These are phyloP conservation scores for Thelephora ganbajun DNA, from an alignment of 768 basidiomycete species.

Conservation along the genomic window DNA sequence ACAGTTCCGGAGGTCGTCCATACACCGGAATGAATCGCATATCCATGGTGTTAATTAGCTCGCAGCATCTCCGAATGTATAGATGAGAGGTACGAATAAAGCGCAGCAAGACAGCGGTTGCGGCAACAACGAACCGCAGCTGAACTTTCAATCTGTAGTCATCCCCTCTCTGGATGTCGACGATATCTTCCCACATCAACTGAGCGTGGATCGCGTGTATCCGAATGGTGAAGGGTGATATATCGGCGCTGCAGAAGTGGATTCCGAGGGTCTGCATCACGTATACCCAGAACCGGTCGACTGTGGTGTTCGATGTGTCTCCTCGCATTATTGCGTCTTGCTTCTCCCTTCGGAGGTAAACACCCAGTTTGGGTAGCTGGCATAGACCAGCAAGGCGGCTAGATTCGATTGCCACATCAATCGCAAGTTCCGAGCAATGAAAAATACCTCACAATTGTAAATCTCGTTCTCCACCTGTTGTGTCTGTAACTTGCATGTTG, in stretches of 20 bases:
- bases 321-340: neutral
- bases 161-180: neutral
- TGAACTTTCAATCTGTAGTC: no score
- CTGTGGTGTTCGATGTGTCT: neutral
- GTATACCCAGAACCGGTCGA: neutral
- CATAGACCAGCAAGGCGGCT: neutral
- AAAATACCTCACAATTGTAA: neutral
- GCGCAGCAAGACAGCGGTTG: no score
- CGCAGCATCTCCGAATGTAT: no score
- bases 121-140: no score
- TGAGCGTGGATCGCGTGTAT: neutral
- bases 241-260: no score
- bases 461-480: neutral
- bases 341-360: neutral
- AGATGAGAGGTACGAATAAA: no score
- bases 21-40: no score
- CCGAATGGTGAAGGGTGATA: no score
- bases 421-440: neutral
- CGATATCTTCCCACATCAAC: neutral
- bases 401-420: neutral
- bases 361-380: neutral
- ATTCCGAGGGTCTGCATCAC: neutral
- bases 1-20: no score
- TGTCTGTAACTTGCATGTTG: neutral
- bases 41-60: no score